A percentile compares a stretch with the other conserved stretches of the same genome.
Evolutionary conservation across 352 stramenopile genomes (phyloP).

Genomic region (Globisporangium spiculum): DNA sequence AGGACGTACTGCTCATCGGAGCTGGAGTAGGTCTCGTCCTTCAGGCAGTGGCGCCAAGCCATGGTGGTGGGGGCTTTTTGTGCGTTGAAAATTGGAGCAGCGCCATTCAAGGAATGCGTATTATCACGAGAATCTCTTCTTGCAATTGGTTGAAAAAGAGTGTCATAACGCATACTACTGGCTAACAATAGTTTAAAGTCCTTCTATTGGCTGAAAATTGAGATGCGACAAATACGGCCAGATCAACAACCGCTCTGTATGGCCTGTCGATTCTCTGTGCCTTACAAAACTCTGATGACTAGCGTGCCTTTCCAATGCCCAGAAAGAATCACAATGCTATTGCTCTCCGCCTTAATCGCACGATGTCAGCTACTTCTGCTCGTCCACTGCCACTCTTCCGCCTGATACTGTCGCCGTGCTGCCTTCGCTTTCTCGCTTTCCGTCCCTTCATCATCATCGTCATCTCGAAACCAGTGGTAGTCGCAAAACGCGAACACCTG

Average conservation of each 20-base stretch:
- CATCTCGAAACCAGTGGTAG: constrained; percentile 40
- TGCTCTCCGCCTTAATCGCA: background rate
- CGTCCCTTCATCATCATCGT: background rate
- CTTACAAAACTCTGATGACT: background rate
- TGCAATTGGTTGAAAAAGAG: background rate
- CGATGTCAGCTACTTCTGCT: background rate
- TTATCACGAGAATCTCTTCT: background rate
- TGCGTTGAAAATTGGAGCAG: background rate
- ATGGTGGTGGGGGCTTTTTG: background rate
- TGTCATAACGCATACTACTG: background rate
- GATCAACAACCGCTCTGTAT: background rate
- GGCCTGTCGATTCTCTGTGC: no score
- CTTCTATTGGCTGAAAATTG: background rate
- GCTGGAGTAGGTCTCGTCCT: background rate
- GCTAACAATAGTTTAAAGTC: background rate
- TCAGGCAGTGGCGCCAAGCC: background rate
- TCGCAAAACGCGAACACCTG: constrained; percentile 43
- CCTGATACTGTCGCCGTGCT: background rate
- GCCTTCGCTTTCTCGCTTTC: background rate
- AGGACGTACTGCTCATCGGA: constrained; percentile 9
- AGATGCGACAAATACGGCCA: background rate
- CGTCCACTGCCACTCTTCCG: background rate
- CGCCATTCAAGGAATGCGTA: background rate
- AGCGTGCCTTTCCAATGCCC: background rate
- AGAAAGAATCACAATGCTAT: background rate